phyloP scores from a whole-genome alignment of 805 yeast species.

The Candida nitratophila region DNA sequence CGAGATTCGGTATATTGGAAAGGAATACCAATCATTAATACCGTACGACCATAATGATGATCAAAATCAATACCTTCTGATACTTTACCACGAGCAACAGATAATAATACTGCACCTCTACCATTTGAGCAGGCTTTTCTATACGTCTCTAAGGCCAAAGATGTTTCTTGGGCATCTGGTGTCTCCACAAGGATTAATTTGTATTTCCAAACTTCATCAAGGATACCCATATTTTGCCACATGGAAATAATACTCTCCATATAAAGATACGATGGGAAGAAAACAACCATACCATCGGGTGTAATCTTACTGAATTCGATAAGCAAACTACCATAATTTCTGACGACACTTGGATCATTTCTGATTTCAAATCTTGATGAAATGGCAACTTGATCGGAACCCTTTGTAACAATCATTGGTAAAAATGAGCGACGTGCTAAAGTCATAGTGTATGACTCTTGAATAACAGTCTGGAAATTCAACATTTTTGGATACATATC shows the following conservation, averaged over 20 bases:
- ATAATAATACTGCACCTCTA: constrained; percentile 89
- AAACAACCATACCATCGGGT: constrained; percentile 97
- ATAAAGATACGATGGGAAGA: constrained; percentile 93
- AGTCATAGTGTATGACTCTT: constrained; percentile 94
- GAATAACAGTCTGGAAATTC: constrained; percentile 87
- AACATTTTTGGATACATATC: constrained; percentile 99
- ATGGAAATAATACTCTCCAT: constrained; percentile 97
- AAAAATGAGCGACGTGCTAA: constrained; percentile 85
- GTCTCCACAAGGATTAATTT: constrained; percentile 93
- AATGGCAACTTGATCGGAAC: constrained; percentile 96
- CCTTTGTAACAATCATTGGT: constrained; percentile 95
- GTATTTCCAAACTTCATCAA: constrained; percentile 98
- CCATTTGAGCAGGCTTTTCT: constrained; percentile 96
- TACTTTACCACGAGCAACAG: constrained; percentile 98
- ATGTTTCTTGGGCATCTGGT: constrained; percentile 98
- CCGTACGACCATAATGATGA: constrained; percentile 96
- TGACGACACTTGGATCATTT: constrained; percentile 95
- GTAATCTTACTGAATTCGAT: constrained; percentile 92
- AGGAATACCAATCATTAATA: constrained; percentile 97
- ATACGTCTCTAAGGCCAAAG: constrained; percentile 90
- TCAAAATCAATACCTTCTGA: constrained; percentile 99
- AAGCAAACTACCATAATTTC: constrained; percentile 90
- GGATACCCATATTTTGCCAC: constrained; percentile 98
- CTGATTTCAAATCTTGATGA: constrained; percentile 94
- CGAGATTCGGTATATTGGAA: constrained; percentile 98